A percentile compares a stretch with the other conserved stretches of the same genome.
phyloP scores from a whole-genome alignment of 495 filamentous ascomycete genomes.

The Aspergillus bertholletiae region DNA sequence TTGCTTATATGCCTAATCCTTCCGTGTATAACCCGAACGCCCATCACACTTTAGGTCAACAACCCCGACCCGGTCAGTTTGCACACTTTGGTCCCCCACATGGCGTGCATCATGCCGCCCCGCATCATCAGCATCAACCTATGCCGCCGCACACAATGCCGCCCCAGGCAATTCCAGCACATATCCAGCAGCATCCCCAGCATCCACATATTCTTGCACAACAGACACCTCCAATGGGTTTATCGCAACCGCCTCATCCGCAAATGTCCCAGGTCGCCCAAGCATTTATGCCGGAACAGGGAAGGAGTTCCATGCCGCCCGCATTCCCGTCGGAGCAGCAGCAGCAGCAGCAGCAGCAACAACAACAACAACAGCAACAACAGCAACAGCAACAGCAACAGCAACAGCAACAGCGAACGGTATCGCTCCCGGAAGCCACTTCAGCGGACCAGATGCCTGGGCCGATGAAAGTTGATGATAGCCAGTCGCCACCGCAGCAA shows the following conservation, averaged over 20 bases:
- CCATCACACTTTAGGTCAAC: slow-evolving; percentile 36
- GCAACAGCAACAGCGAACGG: slow-evolving; percentile 41
- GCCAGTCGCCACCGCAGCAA: slow-evolving; percentile 51
- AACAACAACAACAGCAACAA: slow-evolving; percentile 39
- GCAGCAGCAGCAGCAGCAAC: slow-evolving; percentile 38
- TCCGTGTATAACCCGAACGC: slow-evolving; percentile 80
- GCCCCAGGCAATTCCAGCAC: slow-evolving; percentile 29
- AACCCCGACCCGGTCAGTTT: slow-evolving; percentile 45
- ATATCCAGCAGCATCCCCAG: slow-evolving; percentile 42
- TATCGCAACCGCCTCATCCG: slow-evolving; percentile 43
- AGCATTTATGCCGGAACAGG: slow-evolving; percentile 65
- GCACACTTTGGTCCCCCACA: slow-evolving; percentile 44
- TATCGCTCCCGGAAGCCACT: slow-evolving; percentile 30
- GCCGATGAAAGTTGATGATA: slow-evolving; percentile 37
- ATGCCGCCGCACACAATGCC: slow-evolving; percentile 30
- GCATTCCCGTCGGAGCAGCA: slow-evolving; percentile 44
- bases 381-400: slow-evolving; percentile 42
- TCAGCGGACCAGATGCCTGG: slow-evolving; percentile 38
- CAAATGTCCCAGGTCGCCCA: slow-evolving; percentile 62
- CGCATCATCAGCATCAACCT: slow-evolving; percentile 29
- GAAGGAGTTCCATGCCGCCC: slow-evolving; percentile 50
- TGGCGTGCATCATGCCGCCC: slow-evolving; percentile 33
- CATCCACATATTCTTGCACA: slow-evolving; percentile 30
- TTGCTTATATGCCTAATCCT: slow-evolving; percentile 79
- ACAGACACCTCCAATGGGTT: slow-evolving; percentile 33